These are phyloP conservation scores for Pseudonitzschia pungens DNA, from an alignment of 108 stramenopile species.

Conservation along the genomic window DNA sequence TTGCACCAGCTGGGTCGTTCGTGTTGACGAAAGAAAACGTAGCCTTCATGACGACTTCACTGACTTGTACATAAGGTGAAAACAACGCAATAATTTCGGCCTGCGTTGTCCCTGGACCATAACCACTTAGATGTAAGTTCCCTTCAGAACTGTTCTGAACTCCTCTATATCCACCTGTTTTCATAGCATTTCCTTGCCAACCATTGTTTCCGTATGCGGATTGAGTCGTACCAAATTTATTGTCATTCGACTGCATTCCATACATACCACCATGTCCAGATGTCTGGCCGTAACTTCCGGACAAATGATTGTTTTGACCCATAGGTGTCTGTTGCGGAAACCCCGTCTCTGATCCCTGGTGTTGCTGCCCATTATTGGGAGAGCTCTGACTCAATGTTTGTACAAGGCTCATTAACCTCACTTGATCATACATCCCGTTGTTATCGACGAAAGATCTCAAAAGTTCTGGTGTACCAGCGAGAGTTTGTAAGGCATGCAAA, in stretches of 20 bases:
- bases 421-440: slow-evolving; percentile 78
- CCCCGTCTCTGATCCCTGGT: slow-evolving; percentile 4
- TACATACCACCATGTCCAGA: slow-evolving; percentile 32
- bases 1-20: slow-evolving; percentile 68
- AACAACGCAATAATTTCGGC: slow-evolving; percentile 74
- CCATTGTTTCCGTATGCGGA: slow-evolving; percentile 28
- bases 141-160: slow-evolving; percentile 70
- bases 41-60: slow-evolving; percentile 77
- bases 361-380: slow-evolving; percentile 28
- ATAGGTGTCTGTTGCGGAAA: slow-evolving; percentile 40
- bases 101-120: slow-evolving; percentile 77
- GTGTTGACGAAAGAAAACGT: slow-evolving; percentile 86
- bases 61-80: slow-evolving; percentile 78
- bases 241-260: slow-evolving; percentile 22
- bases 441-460: slow-evolving; percentile 72
- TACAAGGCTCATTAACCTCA: slow-evolving; percentile 69
- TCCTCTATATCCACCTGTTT: slow-evolving; percentile 33
- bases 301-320: slow-evolving; percentile 3
- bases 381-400: slow-evolving; percentile 67
- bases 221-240: slow-evolving; percentile 23
- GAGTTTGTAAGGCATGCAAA: slow-evolving; percentile 76
- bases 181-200: slow-evolving; percentile 3
- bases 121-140: slow-evolving; percentile 85
- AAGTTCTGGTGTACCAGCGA: slow-evolving; percentile 68
- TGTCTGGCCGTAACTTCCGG: slow-evolving; percentile 6